Conservation (phyloP, 2,329 filamentous ascomycete species). For the Pseudogymnoascus verrucosus region DNA sequence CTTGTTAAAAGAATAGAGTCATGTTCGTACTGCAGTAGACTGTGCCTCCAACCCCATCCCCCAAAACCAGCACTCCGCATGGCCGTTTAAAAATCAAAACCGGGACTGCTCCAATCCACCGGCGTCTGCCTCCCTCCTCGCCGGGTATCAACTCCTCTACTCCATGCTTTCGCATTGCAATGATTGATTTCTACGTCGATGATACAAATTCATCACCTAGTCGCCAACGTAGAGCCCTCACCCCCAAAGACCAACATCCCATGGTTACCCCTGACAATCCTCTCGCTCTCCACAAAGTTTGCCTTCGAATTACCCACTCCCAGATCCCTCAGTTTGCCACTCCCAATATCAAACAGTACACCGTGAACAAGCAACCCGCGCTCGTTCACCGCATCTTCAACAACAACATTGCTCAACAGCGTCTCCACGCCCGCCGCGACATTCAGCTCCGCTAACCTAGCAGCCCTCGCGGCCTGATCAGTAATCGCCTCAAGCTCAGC, state of each 20-base stretch:
- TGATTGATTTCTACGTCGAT: neutral
- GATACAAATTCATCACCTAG: constrained; percentile 18
- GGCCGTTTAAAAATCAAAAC: constrained; percentile 3
- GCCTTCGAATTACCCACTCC: constrained; percentile 32
- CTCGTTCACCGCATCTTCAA: constrained; percentile 63
- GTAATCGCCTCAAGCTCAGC: constrained; percentile 47
- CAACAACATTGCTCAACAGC: constrained; percentile 58
- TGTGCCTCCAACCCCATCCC: neutral
- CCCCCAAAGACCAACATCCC: constrained; percentile 43
- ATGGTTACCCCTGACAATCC: constrained; percentile 39
- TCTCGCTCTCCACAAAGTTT: constrained; percentile 16
- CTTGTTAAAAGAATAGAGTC: constrained; percentile 1
- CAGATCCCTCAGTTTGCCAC: constrained; percentile 42
- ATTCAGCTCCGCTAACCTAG: constrained; percentile 68
- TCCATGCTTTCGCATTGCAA: constrained; percentile 6
- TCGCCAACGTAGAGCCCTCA: constrained; percentile 32
- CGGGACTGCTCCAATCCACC: neutral
- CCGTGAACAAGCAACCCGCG: constrained; percentile 69
- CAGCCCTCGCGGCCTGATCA: constrained; percentile 45
- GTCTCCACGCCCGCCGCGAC: constrained; percentile 60
- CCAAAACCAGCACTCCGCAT: neutral
- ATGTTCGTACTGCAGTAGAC: neutral
- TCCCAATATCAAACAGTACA: constrained; percentile 59
- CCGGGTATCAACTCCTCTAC: constrained; percentile 6
- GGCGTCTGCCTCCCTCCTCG: neutral